phyloP scores from a whole-genome alignment of 148 eudicot genomes.

The Camellia japonica region DNA sequence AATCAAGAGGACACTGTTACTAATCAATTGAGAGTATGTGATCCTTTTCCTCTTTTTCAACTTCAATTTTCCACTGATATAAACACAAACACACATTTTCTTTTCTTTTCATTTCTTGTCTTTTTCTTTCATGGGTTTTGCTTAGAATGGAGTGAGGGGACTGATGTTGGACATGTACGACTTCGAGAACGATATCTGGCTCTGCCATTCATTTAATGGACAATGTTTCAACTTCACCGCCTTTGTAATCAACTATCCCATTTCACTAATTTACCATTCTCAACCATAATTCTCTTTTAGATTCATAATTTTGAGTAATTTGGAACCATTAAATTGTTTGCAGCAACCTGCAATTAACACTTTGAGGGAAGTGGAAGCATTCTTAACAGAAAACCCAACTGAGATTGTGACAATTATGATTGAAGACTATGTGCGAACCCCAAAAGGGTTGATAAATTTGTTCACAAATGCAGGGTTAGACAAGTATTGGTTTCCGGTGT shows the following conservation, averaged over 20 bases:
- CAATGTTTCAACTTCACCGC: conserved; percentile 94
- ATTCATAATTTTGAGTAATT: background rate
- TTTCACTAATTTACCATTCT: background rate
- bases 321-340: background rate
- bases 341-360: conserved; percentile 90
- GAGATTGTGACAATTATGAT: conserved; percentile 94
- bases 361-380: conserved; percentile 88
- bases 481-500: conserved; percentile 86
- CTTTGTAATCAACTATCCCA: conserved; percentile 55
- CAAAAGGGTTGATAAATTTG: conserved; percentile 75
- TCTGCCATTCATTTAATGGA: conserved; percentile 88
- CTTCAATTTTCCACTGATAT: background rate
- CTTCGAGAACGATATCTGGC: conserved; percentile 88
- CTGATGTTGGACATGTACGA: conserved; percentile 99
- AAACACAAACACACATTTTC: background rate
- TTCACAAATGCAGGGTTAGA: conserved; percentile 80
- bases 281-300: background rate
- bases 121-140: conserved; percentile 20
- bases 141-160: conserved; percentile 96
- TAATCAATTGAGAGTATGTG: conserved; percentile 79
- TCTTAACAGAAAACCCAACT: conserved; percentile 66
- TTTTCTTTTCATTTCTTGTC: background rate
- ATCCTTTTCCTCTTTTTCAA: background rate
- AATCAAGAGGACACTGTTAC: conserved; percentile 96
- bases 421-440: conserved; percentile 94